Percentiles rank a stretch among this genome's conserved stretches.
phyloP scores from a whole-genome alignment of 345 rosid species.

The Populus ilicifolia region DNA sequence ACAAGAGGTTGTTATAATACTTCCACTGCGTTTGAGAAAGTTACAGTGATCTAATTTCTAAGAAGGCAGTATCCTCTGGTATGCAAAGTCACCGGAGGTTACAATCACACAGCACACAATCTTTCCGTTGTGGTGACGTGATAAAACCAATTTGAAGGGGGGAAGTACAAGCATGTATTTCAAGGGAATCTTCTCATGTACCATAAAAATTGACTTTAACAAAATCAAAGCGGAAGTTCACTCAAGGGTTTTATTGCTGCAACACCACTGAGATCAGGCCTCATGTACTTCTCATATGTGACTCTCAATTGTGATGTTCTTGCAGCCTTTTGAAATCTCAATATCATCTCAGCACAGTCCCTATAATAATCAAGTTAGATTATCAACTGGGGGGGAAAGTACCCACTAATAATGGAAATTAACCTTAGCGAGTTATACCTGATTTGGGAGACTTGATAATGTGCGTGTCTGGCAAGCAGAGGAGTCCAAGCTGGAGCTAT shows the following conservation, averaged over 20 bases:
- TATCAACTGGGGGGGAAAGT: neutral
- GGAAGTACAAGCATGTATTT: neutral
- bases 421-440: slow-evolving; percentile 34
- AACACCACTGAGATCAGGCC: slow-evolving; percentile 41
- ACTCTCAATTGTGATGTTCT: slow-evolving; percentile 54
- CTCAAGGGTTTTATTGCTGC: slow-evolving; percentile 64
- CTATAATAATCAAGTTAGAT: slow-evolving; percentile 29
- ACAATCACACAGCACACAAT: neutral
- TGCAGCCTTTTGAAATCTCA: slow-evolving; percentile 69
- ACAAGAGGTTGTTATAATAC: too few relatives aligned
- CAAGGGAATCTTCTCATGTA: neutral
- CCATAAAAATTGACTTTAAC: neutral
- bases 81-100: neutral
- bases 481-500: slow-evolving; percentile 71
- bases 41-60: neutral
- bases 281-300: slow-evolving; percentile 66
- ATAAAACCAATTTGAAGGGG: neutral
- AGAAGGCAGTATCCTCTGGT: neutral
- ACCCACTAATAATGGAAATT: neutral
- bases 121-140: neutral
- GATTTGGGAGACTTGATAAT: slow-evolving; percentile 55
- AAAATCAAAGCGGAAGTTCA: slow-evolving; percentile 32
- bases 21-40: neutral
- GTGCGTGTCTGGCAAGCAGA: slow-evolving; percentile 58
- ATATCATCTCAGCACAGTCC: slow-evolving; percentile 77